Evolutionary conservation across 371 early-diverging fungal genomes (phyloP), one percentile per base, ranked within the genome.

Genomic region (Haplosporangium sp.): DNA sequence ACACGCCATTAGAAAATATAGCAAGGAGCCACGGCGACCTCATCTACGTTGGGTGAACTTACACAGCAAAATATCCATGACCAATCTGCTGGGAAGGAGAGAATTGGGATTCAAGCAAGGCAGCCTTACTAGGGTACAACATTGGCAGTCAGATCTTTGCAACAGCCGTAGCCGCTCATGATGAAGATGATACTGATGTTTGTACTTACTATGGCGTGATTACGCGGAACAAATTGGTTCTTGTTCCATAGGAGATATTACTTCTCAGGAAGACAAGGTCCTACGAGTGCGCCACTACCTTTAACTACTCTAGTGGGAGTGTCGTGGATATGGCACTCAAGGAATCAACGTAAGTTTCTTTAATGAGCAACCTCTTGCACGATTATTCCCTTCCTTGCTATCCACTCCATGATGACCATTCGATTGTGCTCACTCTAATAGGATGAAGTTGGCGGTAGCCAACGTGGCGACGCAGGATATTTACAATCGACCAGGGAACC

Each of bases 281-380:
- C 6, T 79, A 65, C 23, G 53, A 12, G 6, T 55, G 51, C 18
- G 80, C 69, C 14, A 73, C 69, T 5, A 43, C 73, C 0, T 79
- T 79, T 53, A 73, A 79, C 42, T 79, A 55, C 23, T 42, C 65
- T 12, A 73, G 73, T n/a, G 80, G 73, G 7, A 73, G 80, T 36
- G 69, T 79, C 1, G 73, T 79, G 1, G 80, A 79, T 23, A 69
- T 79, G 65, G 80, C 66, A 0, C 53, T 79, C 20, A 79, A 79
- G n/a, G 2, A 50, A 16, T 64, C 64, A 2, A 64, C 55, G 61
- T 73, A 46, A 62, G 62, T 10, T 18, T 14, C 38, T 18, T 56
- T 41, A 5, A 5, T 46, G 46, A 11, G 11, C 46, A 46, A 11
- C 46, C 29, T 29, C 29, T 29, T 29, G 29, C 29, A 29, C 1